Percentiles rank a stretch among this genome's conserved stretches.
phyloP scores from a whole-genome alignment of 768 basidiomycete species.

The Tephrocybe sp. region DNA sequence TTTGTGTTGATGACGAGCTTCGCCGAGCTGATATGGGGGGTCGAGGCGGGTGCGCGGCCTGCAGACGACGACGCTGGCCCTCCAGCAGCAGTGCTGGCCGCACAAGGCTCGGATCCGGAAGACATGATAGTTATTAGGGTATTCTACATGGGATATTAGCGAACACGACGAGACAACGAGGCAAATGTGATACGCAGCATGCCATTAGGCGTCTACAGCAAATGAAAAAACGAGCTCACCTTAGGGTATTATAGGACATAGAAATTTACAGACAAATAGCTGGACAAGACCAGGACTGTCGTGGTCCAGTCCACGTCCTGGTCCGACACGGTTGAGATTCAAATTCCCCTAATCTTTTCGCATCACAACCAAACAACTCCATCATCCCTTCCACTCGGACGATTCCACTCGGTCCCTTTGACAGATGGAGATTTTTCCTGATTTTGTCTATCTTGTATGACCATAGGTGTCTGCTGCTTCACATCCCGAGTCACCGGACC shows the following conservation, averaged over 20 bases:
- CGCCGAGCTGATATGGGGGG: constrained; percentile 35
- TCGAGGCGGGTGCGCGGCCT: constrained; percentile 28
- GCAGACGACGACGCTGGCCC: constrained; percentile 35
- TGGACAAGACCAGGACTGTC: background rate
- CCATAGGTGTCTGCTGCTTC: background rate
- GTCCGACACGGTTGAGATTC: constrained; percentile 1
- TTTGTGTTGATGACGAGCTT: constrained; percentile 9
- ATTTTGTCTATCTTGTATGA: background rate
- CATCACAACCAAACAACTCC: constrained; percentile 16
- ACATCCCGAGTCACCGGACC: constrained; percentile 1
- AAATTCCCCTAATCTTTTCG: constrained; percentile 7
- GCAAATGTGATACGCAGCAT: constrained; percentile 14
- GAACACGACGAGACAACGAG: constrained; percentile 20
- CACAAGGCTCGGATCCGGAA: constrained; percentile 19
- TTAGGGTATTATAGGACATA: constrained; percentile 14
- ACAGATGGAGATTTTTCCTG: constrained; percentile 4
- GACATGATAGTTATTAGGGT: constrained; percentile 24
- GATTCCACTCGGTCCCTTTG: no score
- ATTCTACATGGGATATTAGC: constrained; percentile 19
- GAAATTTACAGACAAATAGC: constrained; percentile 7
- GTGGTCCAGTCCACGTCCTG: constrained; percentile 3
- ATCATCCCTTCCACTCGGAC: constrained; percentile 1
- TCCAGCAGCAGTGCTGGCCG: constrained; percentile 15
- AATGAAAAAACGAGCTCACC: constrained; percentile 5
- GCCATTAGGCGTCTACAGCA: constrained; percentile 5